A percentile compares a stretch with the other conserved stretches of the same genome.
These are phyloP conservation scores for Ramaria sp. DNA, from an alignment of 768 basidiomycete species.

Conservation along the genomic window DNA sequence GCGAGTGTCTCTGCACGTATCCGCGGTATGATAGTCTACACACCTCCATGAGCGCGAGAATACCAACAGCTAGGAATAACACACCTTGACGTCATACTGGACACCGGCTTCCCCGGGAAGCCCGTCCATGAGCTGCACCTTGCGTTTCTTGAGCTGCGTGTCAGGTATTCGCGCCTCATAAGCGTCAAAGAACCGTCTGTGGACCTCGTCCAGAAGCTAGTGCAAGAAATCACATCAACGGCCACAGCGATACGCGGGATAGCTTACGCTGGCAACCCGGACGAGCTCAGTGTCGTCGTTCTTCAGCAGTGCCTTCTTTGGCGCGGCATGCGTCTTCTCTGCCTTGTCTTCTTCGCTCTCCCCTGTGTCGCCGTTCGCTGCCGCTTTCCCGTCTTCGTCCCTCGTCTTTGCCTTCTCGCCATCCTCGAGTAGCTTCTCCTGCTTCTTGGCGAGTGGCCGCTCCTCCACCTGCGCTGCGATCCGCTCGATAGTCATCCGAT, in stretches of 20 bases:
- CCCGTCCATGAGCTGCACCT: conserved; percentile 16
- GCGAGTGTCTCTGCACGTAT: conserved; percentile 69
- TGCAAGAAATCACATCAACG: neutral
- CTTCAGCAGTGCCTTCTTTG: conserved; percentile 66
- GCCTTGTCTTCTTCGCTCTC: conserved; percentile 17
- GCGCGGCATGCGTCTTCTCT: conserved; percentile 31
- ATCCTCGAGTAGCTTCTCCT: conserved; percentile 60
- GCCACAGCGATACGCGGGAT: conserved; percentile 1
- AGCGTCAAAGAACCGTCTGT: conserved; percentile 61
- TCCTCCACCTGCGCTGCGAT: conserved; percentile 62
- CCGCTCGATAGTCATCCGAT: conserved; percentile 60
- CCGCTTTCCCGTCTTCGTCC: conserved; percentile 3
- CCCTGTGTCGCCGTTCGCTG: conserved; percentile 11
- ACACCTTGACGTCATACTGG: conserved; percentile 71
- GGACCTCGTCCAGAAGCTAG: conserved; percentile 77
- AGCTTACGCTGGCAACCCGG: conserved; percentile 60
- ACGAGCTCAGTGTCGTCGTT: conserved; percentile 79
- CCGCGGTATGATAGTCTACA: conserved; percentile 73
- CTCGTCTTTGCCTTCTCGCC: conserved; percentile 16
- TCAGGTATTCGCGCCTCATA: conserved; percentile 37
- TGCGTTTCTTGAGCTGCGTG: conserved; percentile 20
- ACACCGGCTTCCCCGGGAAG: conserved; percentile 20
- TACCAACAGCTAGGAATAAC: too few species aligned
- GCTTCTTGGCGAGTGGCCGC: conserved; percentile 79
- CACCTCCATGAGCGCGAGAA: neutral